Conservation (phyloP, 1,284 basidiomycete species). For the Malassezia nana region DNA sequence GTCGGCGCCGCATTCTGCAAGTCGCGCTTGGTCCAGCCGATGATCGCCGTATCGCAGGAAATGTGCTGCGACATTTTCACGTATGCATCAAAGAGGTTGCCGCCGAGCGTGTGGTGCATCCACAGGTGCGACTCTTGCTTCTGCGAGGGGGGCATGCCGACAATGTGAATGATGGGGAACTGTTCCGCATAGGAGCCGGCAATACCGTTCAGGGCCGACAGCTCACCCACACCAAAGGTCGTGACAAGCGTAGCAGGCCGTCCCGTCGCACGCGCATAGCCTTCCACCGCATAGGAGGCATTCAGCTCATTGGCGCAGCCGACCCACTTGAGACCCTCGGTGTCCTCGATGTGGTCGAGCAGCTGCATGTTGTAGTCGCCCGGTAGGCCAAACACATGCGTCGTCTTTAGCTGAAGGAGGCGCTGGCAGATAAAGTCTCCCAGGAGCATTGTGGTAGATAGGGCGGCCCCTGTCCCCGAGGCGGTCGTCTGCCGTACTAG, state of each 20-base stretch:
- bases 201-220: conserved; percentile 56
- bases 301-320: conserved; percentile 60
- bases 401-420: conserved; percentile 32
- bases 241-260: conserved; percentile 32
- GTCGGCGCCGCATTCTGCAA: not conserved
- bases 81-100: conserved; percentile 60
- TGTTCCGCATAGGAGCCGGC: conserved; percentile 61
- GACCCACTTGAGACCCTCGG: conserved; percentile 66
- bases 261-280: conserved; percentile 63
- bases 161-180: conserved; percentile 83
- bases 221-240: conserved; percentile 75
- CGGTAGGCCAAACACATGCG: conserved; percentile 75
- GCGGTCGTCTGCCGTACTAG: no score
- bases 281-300: conserved; percentile 75
- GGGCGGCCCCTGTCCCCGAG: no score
- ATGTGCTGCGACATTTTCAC: conserved; percentile 66
- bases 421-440: conserved; percentile 41
- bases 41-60: conserved; percentile 58
- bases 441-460: conserved; percentile 23
- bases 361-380: conserved; percentile 76
- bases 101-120: conserved; percentile 49
- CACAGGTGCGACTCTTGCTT: conserved; percentile 56
- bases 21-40: conserved; percentile 5
- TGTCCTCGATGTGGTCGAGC: conserved; percentile 71
- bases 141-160: conserved; percentile 68